phyloP scores from a whole-genome alignment of 768 basidiomycete species.

The Lenzites betulinus region DNA sequence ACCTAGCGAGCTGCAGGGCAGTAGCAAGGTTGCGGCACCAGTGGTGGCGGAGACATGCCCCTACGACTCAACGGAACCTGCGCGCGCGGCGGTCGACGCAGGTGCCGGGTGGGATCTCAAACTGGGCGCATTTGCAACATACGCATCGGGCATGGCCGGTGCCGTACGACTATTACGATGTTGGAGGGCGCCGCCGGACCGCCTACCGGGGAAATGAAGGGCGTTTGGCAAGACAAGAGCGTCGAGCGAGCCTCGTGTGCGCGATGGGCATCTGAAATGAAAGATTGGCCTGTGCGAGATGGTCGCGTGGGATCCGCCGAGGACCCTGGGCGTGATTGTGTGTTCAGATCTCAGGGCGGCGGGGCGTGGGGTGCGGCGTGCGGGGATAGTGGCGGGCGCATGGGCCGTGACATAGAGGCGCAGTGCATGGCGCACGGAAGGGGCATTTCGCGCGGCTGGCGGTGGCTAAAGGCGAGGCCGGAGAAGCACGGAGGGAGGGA shows the following conservation, averaged over 20 bases:
- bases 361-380: neutral
- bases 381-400: neutral
- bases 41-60: neutral
- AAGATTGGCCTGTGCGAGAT: constrained; percentile 5
- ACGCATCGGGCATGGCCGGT: too few relatives aligned
- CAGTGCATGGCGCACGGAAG: neutral
- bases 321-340: neutral
- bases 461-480: neutral
- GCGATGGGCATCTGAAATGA: constrained; percentile 7
- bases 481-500: neutral
- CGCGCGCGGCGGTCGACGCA: too few relatives aligned
- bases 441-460: neutral
- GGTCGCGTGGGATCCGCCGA: neutral
- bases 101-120: too few relatives aligned
- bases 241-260: constrained; percentile 3
- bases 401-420: neutral
- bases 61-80: too few relatives aligned
- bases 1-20: neutral
- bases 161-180: too few relatives aligned
- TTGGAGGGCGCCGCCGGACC: neutral
- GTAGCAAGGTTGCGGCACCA: neutral
- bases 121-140: too few relatives aligned
- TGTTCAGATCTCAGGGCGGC: neutral
- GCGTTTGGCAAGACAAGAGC: neutral
- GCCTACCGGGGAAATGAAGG: neutral